Evolutionary conservation across 768 basidiomycete genomes (phyloP).

Genomic region (Suillus subalutaceus): DNA sequence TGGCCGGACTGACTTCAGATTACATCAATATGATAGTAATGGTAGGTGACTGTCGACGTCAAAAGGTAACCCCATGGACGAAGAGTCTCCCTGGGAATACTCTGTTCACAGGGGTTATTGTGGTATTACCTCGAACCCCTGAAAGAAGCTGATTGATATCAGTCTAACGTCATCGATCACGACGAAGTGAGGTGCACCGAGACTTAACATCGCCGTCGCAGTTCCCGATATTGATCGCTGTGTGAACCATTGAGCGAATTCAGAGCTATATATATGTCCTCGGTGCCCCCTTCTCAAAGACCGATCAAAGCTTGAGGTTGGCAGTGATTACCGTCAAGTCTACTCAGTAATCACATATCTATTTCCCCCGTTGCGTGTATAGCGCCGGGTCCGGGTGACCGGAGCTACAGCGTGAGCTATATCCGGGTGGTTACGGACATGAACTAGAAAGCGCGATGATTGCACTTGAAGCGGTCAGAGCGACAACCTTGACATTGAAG

Average conservation of each 20-base stretch:
- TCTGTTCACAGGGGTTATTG: background rate
- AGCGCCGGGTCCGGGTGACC: background rate
- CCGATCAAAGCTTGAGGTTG: background rate
- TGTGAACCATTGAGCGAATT: background rate
- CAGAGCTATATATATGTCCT: background rate
- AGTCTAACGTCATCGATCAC: background rate
- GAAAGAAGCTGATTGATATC: background rate
- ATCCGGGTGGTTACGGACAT: background rate
- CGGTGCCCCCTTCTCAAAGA: background rate
- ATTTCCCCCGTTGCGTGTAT: background rate
- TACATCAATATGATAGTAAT: background rate
- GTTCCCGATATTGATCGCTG: background rate
- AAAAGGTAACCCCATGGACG: background rate
- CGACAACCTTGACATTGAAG: background rate
- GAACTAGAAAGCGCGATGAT: background rate
- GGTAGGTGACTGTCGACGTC: background rate
- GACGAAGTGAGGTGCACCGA: background rate
- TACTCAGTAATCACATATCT: background rate
- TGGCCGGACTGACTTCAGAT: background rate
- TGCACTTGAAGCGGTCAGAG: background rate
- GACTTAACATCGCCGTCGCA: background rate
- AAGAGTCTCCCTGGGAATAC: background rate
- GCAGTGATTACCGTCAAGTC: background rate
- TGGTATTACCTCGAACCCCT: background rate
- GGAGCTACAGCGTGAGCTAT: background rate